A percentile compares a stretch with the other conserved stretches of the same genome.
These are phyloP conservation scores for Penicillium sp. DNA, from an alignment of 2,329 filamentous ascomycete genomes.

Conservation along the genomic window DNA sequence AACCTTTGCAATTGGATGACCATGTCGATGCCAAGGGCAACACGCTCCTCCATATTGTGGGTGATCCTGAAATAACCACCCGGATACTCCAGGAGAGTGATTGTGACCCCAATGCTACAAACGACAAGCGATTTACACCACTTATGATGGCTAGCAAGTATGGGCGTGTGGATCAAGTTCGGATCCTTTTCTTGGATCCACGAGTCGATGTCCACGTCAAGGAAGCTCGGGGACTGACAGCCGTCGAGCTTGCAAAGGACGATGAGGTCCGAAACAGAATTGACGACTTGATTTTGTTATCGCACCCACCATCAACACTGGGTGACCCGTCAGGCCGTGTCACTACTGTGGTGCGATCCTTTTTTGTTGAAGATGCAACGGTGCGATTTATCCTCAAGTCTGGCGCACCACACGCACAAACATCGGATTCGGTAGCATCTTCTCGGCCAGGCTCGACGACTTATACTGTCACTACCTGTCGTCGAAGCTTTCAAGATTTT, in stretches of 20 bases:
- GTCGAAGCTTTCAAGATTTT: constrained; percentile 84
- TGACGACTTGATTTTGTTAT: constrained; percentile 86
- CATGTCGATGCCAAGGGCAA: constrained; percentile 93
- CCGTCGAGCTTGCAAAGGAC: constrained; percentile 95
- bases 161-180: constrained; percentile 88
- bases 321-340: constrained; percentile 75
- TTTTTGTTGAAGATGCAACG: constrained; percentile 95
- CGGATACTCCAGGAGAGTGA: constrained; percentile 81
- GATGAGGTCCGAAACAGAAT: constrained; percentile 96
- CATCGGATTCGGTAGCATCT: constrained; percentile 38
- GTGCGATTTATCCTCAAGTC: constrained; percentile 93
- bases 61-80: constrained; percentile 74
- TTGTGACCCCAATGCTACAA: constrained; percentile 92
- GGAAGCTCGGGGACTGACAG: constrained; percentile 84
- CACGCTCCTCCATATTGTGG: constrained; percentile 92
- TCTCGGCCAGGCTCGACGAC: constrained; percentile 62
- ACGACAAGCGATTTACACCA: constrained; percentile 91
- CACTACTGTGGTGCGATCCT: constrained; percentile 89
- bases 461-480: constrained; percentile 85
- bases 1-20: constrained; percentile 84
- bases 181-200: constrained; percentile 81
- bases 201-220: constrained; percentile 81
- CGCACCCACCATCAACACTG: constrained; percentile 52
- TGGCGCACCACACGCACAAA: constrained; percentile 65
- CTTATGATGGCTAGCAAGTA: constrained; percentile 99